Base-by-base conservation (phyloP, 1,139 yeast genomes). In the Saccharomyces pastorianus region DNA sequence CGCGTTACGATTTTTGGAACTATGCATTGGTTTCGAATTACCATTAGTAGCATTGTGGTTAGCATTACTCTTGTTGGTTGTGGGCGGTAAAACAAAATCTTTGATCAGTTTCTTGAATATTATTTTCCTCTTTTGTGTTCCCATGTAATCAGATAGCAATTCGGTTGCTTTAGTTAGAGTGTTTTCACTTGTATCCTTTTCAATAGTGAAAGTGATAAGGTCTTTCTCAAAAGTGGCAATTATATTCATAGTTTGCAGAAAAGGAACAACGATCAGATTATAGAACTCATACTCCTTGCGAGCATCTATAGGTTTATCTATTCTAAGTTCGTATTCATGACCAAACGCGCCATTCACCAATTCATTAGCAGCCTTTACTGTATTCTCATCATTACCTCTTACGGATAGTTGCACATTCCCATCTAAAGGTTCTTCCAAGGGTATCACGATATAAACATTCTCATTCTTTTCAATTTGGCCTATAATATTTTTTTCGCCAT, bases 361-460 rank as follows among this genome's bases (percentile, higher is more conserved):
- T 47, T 62, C 64, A 23, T 57, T 51, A 9, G 64, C 63, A 1
- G 68, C 70, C 9, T 51, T 50, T 11, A 53, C 49, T 3, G 63
- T 55, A 23, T 54, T 58, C 25, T 54, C 58, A 25, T 63, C 66
- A 53, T 59, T 63, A 3, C 70, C 70, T 46, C 62, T 55, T 34
- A 67, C 57, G 17, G 58, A 63, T 14, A 67, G 51, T 6, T 51
- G 42, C 11, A 53, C 56, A 2, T 51, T 55, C 4, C 13, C 42
- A 17, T 59, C 56, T 9, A 52, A 44, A 13, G 76, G 72, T 51
- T 76, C 79, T n/a, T 64, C 63, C 32, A 61, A 61, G 7, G 96
- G 96, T 70, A 88, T 84, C 58, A 79, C 76, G 51, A 89, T 79
- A 57, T 76, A 85, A 4, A 88, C 80, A 58, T 80, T 81, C 53